Evolutionary conservation across 345 rosid species (phyloP), one percentile per base, ranked within the genome.

Genomic region (Erucastrum elatum): DNA sequence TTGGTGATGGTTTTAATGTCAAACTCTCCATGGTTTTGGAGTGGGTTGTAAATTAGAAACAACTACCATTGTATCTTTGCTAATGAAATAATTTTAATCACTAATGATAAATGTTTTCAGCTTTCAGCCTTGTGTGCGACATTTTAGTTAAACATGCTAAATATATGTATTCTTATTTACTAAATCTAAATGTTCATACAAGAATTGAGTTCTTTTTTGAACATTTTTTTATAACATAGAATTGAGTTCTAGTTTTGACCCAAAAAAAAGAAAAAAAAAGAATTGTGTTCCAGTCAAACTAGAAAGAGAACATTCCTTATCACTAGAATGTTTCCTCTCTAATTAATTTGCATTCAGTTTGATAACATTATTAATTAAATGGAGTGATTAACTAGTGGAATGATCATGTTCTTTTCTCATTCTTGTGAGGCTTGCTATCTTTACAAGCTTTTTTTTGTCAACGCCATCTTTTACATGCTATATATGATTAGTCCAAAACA

Each of bases 1-100:
- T 68, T 5, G 31, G 30, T 58, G 66, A 29, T 64, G 58, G 51
- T 55, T 62, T 64, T 29, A 74, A 46, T 9, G 15, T 64, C 53
- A 15, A 53, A 64, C 56, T 25, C 66, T 80, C 78, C 65, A 58
- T 76, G 27, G 72, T 46, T 59, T 35, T 62, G 68, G 70, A 75
- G 67, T 60, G 35, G 10, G 49, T 35, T 68, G 79, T 71, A 70
- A 70, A 75, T 69, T 64, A 75, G 67, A 67, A 58, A 80, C 2
- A 13, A 17, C 34, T 39, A 65, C 56, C 71, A 71, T 71, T 30
- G 65, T 41, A 65, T 70, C 72, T 49, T 71, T 74, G 79, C 51
- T 74, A 63, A 80, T 74, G 15, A 8, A 80, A 62, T 27, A 68
- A 51, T 17, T 64, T 26, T 30, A 74, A 60, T 70, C 66, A 34